A percentile compares a stretch with the other conserved stretches of the same genome.
phyloP scores from a whole-genome alignment of 768 basidiomycete species.

The Leccinum subtestaceum region DNA sequence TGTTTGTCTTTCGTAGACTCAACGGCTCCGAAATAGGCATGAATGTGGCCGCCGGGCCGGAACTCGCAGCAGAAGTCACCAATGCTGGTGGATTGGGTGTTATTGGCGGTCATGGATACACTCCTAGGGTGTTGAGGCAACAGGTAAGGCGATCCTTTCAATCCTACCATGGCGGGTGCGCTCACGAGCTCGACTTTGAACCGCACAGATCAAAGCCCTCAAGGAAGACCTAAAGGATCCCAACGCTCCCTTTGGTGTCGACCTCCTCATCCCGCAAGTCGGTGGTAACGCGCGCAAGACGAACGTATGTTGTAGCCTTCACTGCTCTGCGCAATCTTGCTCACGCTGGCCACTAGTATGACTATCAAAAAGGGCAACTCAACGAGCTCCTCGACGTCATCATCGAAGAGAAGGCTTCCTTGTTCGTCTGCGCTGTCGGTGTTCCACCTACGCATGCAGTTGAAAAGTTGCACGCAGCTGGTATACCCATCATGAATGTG shows the following conservation, averaged over 20 bases:
- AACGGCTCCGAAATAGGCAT: conserved; percentile 40
- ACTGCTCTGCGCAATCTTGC: neutral
- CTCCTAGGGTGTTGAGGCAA: conserved; percentile 72
- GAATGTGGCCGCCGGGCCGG: conserved; percentile 71
- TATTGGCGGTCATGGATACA: conserved; percentile 87
- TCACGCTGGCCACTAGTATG: conserved; percentile 46
- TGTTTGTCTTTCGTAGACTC: conserved; percentile 37
- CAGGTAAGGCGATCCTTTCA: conserved; percentile 51
- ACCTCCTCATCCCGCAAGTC: conserved; percentile 83
- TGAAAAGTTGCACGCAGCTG: conserved; percentile 77
- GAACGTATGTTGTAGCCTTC: conserved; percentile 51
- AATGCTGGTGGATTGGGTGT: conserved; percentile 94
- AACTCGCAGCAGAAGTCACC: conserved; percentile 89
- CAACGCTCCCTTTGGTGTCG: conserved; percentile 86
- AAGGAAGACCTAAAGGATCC: conserved; percentile 73
- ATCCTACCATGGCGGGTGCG: neutral
- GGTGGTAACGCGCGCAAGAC: conserved; percentile 89
- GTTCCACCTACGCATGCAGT: conserved; percentile 81
- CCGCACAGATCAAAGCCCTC: conserved; percentile 64
- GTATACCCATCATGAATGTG: conserved; percentile 86
- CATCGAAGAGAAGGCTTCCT: conserved; percentile 81
- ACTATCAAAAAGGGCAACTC: conserved; percentile 88
- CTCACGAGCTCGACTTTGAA: conserved; percentile 8
- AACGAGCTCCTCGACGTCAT: conserved; percentile 85
- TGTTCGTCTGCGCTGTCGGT: conserved; percentile 92